Evolutionary conservation across 2,329 filamentous ascomycete genomes (phyloP), one percentile per base, ranked within the genome.

Genomic region (Allantophomopsis lycopodina): DNA sequence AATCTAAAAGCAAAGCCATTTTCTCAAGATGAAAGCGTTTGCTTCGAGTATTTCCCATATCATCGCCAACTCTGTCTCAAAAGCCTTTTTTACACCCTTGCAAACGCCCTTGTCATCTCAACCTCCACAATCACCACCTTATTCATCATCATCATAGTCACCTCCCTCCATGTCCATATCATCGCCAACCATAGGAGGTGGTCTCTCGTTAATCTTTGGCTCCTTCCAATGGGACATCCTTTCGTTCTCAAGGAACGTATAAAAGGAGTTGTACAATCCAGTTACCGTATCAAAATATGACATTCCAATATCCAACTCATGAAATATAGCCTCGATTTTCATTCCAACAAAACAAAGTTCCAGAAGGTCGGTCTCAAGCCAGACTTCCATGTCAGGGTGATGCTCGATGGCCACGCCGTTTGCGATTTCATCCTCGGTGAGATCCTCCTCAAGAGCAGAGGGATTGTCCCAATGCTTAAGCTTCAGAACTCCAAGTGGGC

Each of bases 171-270:
- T 10, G 23, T 28, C 23, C 23, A 28, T 28, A 23, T 18, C 14
- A 17, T 36, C 35, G 21, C 18, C 35, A 23, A 23, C 6, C 16
- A 23, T 30, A 10, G 44, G 40, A 31, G 55, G 23, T 40, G 50
- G 46, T 34, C 49, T 55, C 1, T 38, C 35, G 32, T 39, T 44
- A 17, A 28, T 21, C 21, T 15, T 36, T 0, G 79, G 78, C 17
- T 69, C 59, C 55, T 76, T 83, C 68, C 73, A 87, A 14, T 66
- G 57, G 16, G 66, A 50, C 78, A 88, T 83, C 46, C 83, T 60
- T 47, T 79, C 73, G 54, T 88, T 84, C 1, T 73, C 69, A 18
- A 87, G 60, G 41, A 75, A 73, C 0, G 64, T 69, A 52, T 82
- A 75, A 52, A 82, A 83, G 0, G 69, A 71, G 3, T 74, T 74